A percentile compares a stretch with the other conserved stretches of the same genome.
Evolutionary conservation across 2,329 filamentous ascomycete species (phyloP).

Genomic region (Monosporascus sp.): DNA sequence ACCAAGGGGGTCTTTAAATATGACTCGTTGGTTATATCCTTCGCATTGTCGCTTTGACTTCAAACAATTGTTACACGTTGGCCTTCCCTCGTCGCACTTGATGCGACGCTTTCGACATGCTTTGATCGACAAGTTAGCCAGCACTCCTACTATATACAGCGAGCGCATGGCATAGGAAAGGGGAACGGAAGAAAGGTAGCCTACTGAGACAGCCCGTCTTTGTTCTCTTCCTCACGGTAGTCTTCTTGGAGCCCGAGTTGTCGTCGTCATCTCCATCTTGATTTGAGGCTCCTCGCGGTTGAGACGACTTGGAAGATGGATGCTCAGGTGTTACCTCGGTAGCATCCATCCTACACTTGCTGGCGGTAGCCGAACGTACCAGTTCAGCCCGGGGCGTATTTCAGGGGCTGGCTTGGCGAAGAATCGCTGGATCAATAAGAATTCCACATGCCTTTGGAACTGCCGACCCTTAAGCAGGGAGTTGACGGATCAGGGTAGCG

Average conservation of each 20-base stretch:
- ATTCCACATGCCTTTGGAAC: slow-evolving; percentile 14
- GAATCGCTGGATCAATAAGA: slow-evolving; percentile 8
- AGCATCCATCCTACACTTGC: slow-evolving; percentile 23
- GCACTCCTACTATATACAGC: not conserved
- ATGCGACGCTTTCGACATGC: slow-evolving; percentile 92
- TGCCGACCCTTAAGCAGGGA: slow-evolving; percentile 10
- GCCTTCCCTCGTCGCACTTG: slow-evolving; percentile 90
- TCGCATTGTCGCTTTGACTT: slow-evolving; percentile 82
- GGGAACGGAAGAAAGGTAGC: slow-evolving; percentile 27
- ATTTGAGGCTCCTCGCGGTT: slow-evolving; percentile 27
- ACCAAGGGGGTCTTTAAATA: slow-evolving; percentile 71
- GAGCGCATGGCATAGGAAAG: slow-evolving; percentile 1
- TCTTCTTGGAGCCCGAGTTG: slow-evolving; percentile 41
- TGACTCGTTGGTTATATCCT: slow-evolving; percentile 74
- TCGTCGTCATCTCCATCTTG: slow-evolving; percentile 30
- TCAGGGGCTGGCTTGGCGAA: slow-evolving; percentile 5
- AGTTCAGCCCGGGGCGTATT: slow-evolving; percentile 1
- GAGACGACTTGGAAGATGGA: slow-evolving; percentile 17
- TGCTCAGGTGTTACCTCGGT: slow-evolving; percentile 17
- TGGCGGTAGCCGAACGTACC: not conserved
- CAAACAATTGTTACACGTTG: slow-evolving; percentile 77
- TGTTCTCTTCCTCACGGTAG: slow-evolving; percentile 61
- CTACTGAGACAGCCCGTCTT: slow-evolving; percentile 90
- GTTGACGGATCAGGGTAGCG: not conserved
- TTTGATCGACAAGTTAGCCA: slow-evolving; percentile 31